A percentile compares a stretch with the other conserved stretches of the same genome.
phyloP scores from a whole-genome alignment of 345 rosid genomes.

The Camelina hispida region DNA sequence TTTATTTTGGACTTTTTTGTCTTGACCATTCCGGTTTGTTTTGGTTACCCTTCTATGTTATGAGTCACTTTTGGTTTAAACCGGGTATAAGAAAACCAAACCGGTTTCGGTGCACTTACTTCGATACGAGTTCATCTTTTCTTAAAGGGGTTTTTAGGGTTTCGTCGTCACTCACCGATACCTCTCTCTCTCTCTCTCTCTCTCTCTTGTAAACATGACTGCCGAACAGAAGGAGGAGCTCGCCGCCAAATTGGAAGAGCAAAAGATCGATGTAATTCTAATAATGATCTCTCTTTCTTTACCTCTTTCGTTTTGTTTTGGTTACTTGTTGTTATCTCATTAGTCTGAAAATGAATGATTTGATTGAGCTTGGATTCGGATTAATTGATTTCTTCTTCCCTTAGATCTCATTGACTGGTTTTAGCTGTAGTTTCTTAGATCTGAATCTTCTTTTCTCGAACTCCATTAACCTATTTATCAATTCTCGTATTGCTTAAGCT shows the following conservation, averaged over 20 bases:
- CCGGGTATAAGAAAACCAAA: too few relatives aligned
- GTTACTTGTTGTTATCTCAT: background rate
- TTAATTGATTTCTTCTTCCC: background rate
- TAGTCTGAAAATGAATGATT: background rate
- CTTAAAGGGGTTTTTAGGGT: constrained; percentile 26
- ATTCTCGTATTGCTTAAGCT: constrained; percentile 13
- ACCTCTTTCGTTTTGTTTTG: too few relatives aligned
- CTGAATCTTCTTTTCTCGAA: constrained; percentile 14
- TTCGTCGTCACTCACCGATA: constrained; percentile 28
- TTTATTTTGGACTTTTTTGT: background rate
- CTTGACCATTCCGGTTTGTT: background rate
- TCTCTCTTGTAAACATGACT: constrained; percentile 52
- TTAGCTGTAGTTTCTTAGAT: constrained; percentile 8
- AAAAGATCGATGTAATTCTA: constrained; percentile 62
- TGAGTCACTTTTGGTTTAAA: too few relatives aligned
- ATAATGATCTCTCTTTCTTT: background rate
- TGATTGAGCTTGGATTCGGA: constrained; percentile 13
- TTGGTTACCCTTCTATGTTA: background rate
- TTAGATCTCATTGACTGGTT: constrained; percentile 15
- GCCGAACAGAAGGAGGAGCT: constrained; percentile 69
- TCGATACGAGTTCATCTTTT: too few relatives aligned
- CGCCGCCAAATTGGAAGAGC: constrained; percentile 65
- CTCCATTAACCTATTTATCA: background rate
- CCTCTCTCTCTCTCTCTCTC: constrained; percentile 10
- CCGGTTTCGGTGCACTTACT: too few relatives aligned